Base-by-base conservation (phyloP, 2,329 filamentous ascomycete species). In the Penicillium aurantiogriseum region DNA sequence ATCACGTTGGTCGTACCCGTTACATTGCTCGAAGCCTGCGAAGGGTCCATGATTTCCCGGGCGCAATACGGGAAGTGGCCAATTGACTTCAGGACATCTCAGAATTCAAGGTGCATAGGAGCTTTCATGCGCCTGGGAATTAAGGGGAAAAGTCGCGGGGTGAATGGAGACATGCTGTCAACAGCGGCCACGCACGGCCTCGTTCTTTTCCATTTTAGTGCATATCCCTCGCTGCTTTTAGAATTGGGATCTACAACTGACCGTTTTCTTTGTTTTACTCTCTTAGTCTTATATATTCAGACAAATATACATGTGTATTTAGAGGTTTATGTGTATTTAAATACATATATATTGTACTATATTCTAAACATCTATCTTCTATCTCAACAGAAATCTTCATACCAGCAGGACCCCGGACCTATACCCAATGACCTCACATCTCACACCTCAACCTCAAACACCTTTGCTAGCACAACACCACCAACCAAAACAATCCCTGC, bases 21-120 rank as follows among this genome's bases (percentile, higher is more conserved):
- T 69, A 91, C 89, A 81, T 91, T 80, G 70, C 68, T 91, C 67
- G 88, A 90, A 67, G 86, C 70, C 62, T 74, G 71, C 53, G 71
- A 73, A 64, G 73, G 66, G 67, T 77, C 76, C 76, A 77, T 77
- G 65, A 66, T 70, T 71, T 67, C 67, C 68, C 70, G 59, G 62
- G 55, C 56, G 58, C 65, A 59, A 62, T 66, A 68, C 59, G 65
- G 65, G 65, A 61, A 50, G 49, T 55, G 44, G 36, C 57, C 59
- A 64, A 63, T 67, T 58, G 59, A 50, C 43, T 50, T 62, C 56
- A 65, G 55, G 56, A 53, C 73, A 75, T 75, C 43, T 29, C 49
- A 52, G n/a, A 36, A 21, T 11, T 43, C 27, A 53, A 35, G 21
- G 19, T 46, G 27, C 43, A 42, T 21, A n/a, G 35, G 49, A 56